phyloP scores from a whole-genome alignment of 1,284 basidiomycete species.

The Cryptococcus sp. region DNA sequence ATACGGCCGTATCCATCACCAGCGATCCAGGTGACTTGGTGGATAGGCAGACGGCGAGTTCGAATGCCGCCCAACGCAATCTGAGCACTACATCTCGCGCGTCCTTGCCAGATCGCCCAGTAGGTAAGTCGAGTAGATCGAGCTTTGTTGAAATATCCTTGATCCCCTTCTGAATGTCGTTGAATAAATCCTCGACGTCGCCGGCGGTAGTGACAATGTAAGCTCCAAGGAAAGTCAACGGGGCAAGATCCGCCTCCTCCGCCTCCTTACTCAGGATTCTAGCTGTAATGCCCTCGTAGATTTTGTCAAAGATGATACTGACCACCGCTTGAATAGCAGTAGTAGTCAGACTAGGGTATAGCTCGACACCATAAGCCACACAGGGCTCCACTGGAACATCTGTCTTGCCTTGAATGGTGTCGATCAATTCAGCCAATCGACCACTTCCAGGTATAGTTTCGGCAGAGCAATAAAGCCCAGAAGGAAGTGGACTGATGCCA shows the following conservation, averaged over 20 bases:
- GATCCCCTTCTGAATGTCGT: conserved; percentile 1
- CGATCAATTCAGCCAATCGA: conserved; percentile 10
- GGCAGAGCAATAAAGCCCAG: conserved; percentile 30
- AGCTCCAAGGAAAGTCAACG: conserved; percentile 5
- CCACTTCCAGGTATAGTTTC: conserved; percentile 26
- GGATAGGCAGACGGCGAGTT: conserved; percentile 52
- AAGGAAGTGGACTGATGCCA: conserved; percentile 42
- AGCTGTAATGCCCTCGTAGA: conserved; percentile 21
- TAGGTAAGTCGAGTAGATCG: conserved; percentile 12
- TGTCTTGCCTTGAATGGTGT: not conserved
- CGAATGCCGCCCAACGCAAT: conserved; percentile 61
- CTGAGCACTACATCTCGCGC: conserved; percentile 43
- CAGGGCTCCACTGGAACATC: not conserved
- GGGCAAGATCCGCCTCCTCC: conserved; percentile 7
- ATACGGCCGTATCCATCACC: conserved; percentile 11
- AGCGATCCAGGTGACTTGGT: conserved; percentile 1
- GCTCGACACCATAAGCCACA: conserved; percentile 17
- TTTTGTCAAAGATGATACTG: conserved; percentile 25
- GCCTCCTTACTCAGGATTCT: conserved; percentile 14
- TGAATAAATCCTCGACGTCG: not conserved
- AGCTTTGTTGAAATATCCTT: conserved; percentile 8
- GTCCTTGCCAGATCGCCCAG: conserved; percentile 5
- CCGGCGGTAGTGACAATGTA: conserved; percentile 21
- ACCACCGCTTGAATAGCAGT: conserved; percentile 17
- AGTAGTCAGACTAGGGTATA: conserved; percentile 1